Evolutionary conservation across 2,329 filamentous ascomycete species (phyloP).

Genomic region (Cordyceps cateniannulata): DNA sequence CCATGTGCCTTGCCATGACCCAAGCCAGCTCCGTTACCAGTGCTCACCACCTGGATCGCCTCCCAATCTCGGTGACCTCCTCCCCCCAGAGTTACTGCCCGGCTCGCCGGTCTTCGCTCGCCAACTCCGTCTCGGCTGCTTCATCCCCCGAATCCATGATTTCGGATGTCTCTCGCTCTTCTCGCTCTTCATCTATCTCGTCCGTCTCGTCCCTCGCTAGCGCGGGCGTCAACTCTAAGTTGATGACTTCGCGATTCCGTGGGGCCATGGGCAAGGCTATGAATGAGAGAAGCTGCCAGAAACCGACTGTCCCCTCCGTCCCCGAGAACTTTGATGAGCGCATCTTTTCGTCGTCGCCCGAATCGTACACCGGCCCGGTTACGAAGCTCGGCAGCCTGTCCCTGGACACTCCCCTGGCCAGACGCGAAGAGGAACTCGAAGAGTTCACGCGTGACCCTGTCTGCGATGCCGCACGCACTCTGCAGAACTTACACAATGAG

Average conservation of each 20-base stretch:
- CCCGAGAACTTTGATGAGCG: slow-evolving; percentile 50
- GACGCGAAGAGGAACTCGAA: slow-evolving; percentile 41
- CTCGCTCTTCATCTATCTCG: slow-evolving; percentile 59
- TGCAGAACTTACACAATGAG: slow-evolving; percentile 54
- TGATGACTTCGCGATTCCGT: slow-evolving; percentile 56
- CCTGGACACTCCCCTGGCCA: slow-evolving; percentile 40
- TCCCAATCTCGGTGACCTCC: slow-evolving; percentile 39
- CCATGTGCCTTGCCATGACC: slow-evolving; percentile 56
- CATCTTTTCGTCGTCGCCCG: slow-evolving; percentile 48
- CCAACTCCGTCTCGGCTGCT: slow-evolving; percentile 55
- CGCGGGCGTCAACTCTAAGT: slow-evolving; percentile 48
- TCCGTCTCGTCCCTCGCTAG: slow-evolving; percentile 54
- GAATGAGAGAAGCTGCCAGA: slow-evolving; percentile 48
- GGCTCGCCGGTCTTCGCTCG: slow-evolving; percentile 54
- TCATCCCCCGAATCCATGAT: slow-evolving; percentile 64
- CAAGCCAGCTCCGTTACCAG: slow-evolving; percentile 42
- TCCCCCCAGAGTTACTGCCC: slow-evolving; percentile 46
- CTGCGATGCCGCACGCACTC: slow-evolving; percentile 49
- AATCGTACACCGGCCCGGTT: slow-evolving; percentile 48
- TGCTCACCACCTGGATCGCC: slow-evolving; percentile 46
- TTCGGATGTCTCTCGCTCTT: slow-evolving; percentile 55
- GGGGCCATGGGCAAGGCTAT: slow-evolving; percentile 54
- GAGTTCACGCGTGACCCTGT: slow-evolving; percentile 35
- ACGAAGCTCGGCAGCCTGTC: slow-evolving; percentile 45
- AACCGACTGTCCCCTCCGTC: slow-evolving; percentile 48